Evolutionary conservation across 2,329 filamentous ascomycete species (phyloP), one percentile per base, ranked within the genome.

Genomic region (Reticulascus tulasneorum): DNA sequence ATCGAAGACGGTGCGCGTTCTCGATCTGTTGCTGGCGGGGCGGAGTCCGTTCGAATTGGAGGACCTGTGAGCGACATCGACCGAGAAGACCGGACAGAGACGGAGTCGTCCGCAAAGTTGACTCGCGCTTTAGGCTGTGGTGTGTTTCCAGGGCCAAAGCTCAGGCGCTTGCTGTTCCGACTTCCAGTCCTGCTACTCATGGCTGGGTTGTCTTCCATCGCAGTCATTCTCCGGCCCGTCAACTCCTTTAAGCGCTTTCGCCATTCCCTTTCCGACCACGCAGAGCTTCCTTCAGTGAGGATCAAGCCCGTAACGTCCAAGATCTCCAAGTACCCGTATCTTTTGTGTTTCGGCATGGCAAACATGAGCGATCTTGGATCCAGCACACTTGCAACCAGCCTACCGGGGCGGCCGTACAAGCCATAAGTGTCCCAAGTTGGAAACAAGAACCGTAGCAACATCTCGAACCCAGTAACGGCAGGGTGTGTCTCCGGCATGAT

Each of bases 351-450:
- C 0, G 93, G 91, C 82, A 98, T 94, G 6, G 90, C 93, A 59
- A 97, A 98, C 93, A 98, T 98, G 47, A 98, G 72, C 38, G 93
- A 94, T 29, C 88, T 79, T 5, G 86, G 72, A 60, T 97, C 90
- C 28, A 90, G 75, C 1, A 86, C 83, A 54, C 94, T 94, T 4
- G 93, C 88, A 22, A 95, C 82, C 28, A 98, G 71, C 43, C 87
- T 82, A 19, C 79, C 85, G 0, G 93, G 93, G 16, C 93, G 84
- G 19, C 93, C 93, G 51, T 98, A 98, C 2, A 98, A 70, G 24
- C 75, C 80, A 59, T 96, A 98, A 0, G 87, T 87, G 57, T 98
- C 93, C 70, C 87, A 98, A 0, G 89, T 86, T 0, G 93, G 93
- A 57, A 98, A 94, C 10, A 98, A 70, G 65, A 86, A 96, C 29